Evolutionary conservation across 768 basidiomycete species (phyloP), one percentile per base, ranked within the genome.

Genomic region (Tylopilus felleus): DNA sequence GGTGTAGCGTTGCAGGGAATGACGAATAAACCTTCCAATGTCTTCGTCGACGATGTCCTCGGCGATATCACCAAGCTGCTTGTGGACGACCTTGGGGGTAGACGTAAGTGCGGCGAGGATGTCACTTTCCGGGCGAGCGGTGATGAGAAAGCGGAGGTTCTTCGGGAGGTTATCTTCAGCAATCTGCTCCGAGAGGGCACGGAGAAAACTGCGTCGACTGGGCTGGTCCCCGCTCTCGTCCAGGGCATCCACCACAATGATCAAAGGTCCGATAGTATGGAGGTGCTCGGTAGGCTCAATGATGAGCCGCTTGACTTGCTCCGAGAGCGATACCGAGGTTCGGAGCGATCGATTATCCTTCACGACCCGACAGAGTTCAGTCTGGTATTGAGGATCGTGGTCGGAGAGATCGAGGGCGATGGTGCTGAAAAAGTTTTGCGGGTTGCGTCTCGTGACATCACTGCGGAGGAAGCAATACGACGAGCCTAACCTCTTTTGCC

Each of bases 201-300:
- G 27, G 9, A 75, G 60, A 38, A 74, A 57, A 1, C 48, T 42
- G 16, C 53, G 48, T 19, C 66, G 65, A 51, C 23, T 27, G 8
- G 48, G 16, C 7, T 17, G 46, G 25, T 66, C 58, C 8, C 61
- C 62, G 41, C 68, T 66, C 47, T 65, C 62, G 31, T 73, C 68
- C n/a, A 73, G 57, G 10, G 61, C 73, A 40, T 76, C 73, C 17
- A 75, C 64, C 19, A 75, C 61, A 8, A 74, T 50, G 12, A 74
- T 39, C 3, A 75, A 43, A 13, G 74, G 73, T 0, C 70, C 70
- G 13, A 68, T 49, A 8, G 61, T 49, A 25, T 61, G 57, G 6
- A 72, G 48, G 9, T 57, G 28, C 19, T 49, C 44, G 39, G 59
- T 57, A 6, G 73, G 69, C 5, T 52, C 52, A 7, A 73, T 33